A percentile compares a stretch with the other conserved stretches of the same genome.
phyloP scores from a whole-genome alignment of 257 asterid genomes.

The Primulina huaijiensis region DNA sequence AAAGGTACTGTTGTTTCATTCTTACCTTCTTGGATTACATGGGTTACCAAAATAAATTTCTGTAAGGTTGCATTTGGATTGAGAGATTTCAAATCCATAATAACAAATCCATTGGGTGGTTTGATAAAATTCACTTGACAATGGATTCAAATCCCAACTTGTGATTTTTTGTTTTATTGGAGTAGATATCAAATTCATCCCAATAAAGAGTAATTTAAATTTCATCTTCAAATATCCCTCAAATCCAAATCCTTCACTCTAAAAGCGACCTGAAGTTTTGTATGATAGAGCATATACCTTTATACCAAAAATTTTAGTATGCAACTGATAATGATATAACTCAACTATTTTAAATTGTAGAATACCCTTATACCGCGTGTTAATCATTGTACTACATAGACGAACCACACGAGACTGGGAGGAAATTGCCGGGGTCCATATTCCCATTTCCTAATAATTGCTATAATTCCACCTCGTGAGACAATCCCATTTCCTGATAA shows the following conservation, averaged over 20 bases:
- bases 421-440: not conserved
- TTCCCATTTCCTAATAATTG: not conserved
- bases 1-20: constrained; percentile 42
- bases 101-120: no score
- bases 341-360: not conserved
- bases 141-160: no score
- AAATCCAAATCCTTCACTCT: no score
- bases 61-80: not conserved
- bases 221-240: no score
- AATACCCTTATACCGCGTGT: not conserved
- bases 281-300: not conserved
- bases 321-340: not conserved
- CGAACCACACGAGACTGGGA: not conserved
- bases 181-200: no score
- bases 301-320: not conserved
- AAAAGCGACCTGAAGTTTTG: not conserved
- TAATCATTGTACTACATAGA: not conserved
- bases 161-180: no score
- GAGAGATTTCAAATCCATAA: no score
- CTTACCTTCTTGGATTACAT: constrained; percentile 19
- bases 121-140: no score
- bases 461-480: no score
- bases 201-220: no score
- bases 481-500: no score
- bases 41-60: constrained; percentile 1